Evolutionary conservation across 2,329 filamentous ascomycete species (phyloP), one percentile per base, ranked within the genome.

Genomic region (Diaporthe eres): DNA sequence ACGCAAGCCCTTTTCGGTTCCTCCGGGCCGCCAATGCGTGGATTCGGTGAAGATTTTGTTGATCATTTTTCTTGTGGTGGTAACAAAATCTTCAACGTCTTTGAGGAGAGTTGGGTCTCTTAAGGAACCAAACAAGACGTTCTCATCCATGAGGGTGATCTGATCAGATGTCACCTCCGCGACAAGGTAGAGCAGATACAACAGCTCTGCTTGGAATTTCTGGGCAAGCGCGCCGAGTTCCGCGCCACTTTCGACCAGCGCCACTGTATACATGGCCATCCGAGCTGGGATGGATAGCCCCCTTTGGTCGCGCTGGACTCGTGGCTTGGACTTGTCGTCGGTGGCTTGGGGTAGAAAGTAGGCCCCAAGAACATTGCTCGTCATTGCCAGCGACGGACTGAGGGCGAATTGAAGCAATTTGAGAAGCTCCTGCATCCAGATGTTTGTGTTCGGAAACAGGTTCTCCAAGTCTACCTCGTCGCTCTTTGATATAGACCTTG

Each of bases 261-360:
- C 88, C 8, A 88, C 86, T 0, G 91, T 89, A 82, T 95, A 98
- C 67, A 93, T 87, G 1, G 93, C 91, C 86, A 97, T 94, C 74
- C 96, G 90, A 19, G 94, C 90, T 1, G 95, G 91, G 72, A 94
- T 87, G 2, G 95, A 95, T 44, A 92, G 90, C 0, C 94, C 94
- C 78, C 90, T 90, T 5, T 89, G 86, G 81, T 98, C 95, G 58
- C 93, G 88, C 44, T 85, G 81, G 75, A 78, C 77, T 9, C 57
- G 75, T 3, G 65, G 25, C 53, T 74, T n/a, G n/a, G 77, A 77
- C 61, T 76, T 22, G 25, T 34, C 22, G 2, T 19, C n/a, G 12
- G n/a, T 67, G 44, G 42, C 78, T 37, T 80, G 72, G 0, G 81
- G 87, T 4, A 98, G 84, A 78, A 93, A 92, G 8, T 94, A 90